Percentiles rank a stretch among this genome's conserved stretches.
phyloP scores from a whole-genome alignment of 2,329 filamentous ascomycete species.

The Fusarium pseudoanthophilum region DNA sequence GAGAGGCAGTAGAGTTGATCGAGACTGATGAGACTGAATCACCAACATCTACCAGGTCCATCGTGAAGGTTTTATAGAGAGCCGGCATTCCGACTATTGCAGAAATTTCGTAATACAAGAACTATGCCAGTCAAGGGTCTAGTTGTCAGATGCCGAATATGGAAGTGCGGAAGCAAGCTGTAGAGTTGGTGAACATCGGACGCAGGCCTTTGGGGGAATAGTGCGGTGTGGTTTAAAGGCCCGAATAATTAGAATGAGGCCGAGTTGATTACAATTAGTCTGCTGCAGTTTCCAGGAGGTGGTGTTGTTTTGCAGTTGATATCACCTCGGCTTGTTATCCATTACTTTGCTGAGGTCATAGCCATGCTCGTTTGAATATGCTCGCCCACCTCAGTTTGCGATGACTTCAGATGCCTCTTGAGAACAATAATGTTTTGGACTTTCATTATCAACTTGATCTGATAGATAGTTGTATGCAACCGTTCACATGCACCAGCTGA shows the following conservation, averaged over 20 bases:
- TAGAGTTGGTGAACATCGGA: constrained; percentile 17
- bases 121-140: constrained; percentile 3
- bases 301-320: constrained; percentile 9
- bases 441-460: background rate
- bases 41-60: constrained; percentile 42
- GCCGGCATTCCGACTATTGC: background rate
- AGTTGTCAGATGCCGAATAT: constrained; percentile 26
- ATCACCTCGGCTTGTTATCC: constrained; percentile 6
- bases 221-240: constrained; percentile 43
- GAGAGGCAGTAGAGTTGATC: constrained; percentile 45
- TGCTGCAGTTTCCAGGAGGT: constrained; percentile 16
- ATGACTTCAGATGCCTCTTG: background rate
- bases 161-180: constrained; percentile 36
- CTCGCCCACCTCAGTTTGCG: background rate
- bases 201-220: constrained; percentile 34
- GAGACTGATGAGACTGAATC: constrained; percentile 43
- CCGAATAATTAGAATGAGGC: constrained; percentile 40
- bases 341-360: background rate
- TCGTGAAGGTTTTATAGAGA: constrained; percentile 38
- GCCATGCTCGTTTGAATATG: background rate
- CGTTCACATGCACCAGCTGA: background rate
- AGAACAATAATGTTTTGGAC: background rate
- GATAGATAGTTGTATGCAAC: background rate
- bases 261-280: constrained; percentile 16
- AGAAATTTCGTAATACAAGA: background rate